Base-by-base conservation (phyloP, 257 asterid species). In the Hygrophila difformis region DNA sequence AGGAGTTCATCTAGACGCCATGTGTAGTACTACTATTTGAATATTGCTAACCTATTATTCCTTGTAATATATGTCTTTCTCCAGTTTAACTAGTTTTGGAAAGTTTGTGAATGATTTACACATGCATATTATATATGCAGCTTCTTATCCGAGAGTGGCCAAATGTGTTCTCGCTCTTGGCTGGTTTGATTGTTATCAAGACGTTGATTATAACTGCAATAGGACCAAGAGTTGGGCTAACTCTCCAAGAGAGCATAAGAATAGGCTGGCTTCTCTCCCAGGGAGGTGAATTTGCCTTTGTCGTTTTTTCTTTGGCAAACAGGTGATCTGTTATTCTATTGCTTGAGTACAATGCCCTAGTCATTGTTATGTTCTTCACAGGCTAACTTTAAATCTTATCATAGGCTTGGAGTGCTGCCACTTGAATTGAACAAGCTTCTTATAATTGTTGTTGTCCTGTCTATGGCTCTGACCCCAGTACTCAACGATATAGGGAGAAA, bases 141-240 rank as follows among this genome's bases (percentile, higher is more conserved):
- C 70, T 91, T 65, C 96, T 91, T 65, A 64, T 86, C 75, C 80
- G 95, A 54, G 98, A 91, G 65, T 91, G 98, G 98, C 98, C 98
- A 50, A 91, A 91, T 70, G 86, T 91, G 46, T 73, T 91, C 61
- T 56, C 98, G 20, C 93, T 91, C 58, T 70, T 91, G 85, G 96
- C 76, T 39, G 98, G 98, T 58, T 63, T 91, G 80, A 82, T 91
- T 57, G 84, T 60, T 42, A 80, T 91, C 62, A 91, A 91, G 84
- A 86, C 98, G 44, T 35, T 72, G 57, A 91, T 91, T 60, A 85
- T 91, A 69, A 63, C 98, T 35, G 96, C 94, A 61, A 56, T 89
- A 66, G 98, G 93, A 41, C 98, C 98, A 22, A 91, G 92, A 34
- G 91, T 91, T 35, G 98, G 96, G 51, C 73, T 91, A 34, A 71